Evolutionary conservation across 768 basidiomycete genomes (phyloP).

Genomic region (Ephemerocybe angulata): DNA sequence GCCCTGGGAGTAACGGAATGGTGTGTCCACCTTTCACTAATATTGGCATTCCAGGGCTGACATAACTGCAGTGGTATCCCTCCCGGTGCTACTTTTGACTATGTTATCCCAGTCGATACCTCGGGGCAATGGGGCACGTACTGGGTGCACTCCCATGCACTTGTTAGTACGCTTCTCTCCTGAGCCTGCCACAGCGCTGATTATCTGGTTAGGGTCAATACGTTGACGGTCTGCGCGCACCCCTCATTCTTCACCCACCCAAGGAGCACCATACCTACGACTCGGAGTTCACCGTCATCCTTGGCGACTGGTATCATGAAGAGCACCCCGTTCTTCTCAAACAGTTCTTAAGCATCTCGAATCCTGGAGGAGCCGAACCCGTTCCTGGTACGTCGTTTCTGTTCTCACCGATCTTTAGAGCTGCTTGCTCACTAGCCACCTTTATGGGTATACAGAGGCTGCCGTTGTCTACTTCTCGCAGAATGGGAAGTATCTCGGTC

Average conservation of each 20-base stretch:
- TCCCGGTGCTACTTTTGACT: conserved; percentile 64
- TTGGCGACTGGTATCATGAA: conserved; percentile 92
- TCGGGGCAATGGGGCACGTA: conserved; percentile 78
- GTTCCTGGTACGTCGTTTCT: conserved; percentile 57
- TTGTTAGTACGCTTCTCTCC: conserved; percentile 29
- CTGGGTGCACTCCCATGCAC: conserved; percentile 73
- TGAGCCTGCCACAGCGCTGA: not conserved
- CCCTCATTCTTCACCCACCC: conserved; percentile 71
- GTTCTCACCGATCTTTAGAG: not conserved
- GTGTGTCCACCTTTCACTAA: conserved; percentile 33
- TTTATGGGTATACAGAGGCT: conserved; percentile 49
- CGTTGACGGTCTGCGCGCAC: conserved; percentile 88
- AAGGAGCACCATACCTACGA: conserved; percentile 74
- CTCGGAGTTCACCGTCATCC: conserved; percentile 81
- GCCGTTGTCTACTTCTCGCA: conserved; percentile 82
- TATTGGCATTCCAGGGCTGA: not conserved
- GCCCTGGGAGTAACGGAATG: conserved; percentile 82
- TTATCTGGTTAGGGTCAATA: conserved; percentile 66
- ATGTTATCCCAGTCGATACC: conserved; percentile 64
- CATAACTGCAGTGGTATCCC: conserved; percentile 68
- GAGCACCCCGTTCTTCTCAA: conserved; percentile 61
- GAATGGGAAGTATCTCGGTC: conserved; percentile 65
- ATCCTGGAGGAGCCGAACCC: conserved; percentile 86
- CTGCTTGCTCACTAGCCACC: not conserved
- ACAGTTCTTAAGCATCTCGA: conserved; percentile 63